Percentiles rank a stretch among this genome's conserved stretches.
phyloP scores from a whole-genome alignment of 495 filamentous ascomycete species.

The Neurospora tetrasperma region DNA sequence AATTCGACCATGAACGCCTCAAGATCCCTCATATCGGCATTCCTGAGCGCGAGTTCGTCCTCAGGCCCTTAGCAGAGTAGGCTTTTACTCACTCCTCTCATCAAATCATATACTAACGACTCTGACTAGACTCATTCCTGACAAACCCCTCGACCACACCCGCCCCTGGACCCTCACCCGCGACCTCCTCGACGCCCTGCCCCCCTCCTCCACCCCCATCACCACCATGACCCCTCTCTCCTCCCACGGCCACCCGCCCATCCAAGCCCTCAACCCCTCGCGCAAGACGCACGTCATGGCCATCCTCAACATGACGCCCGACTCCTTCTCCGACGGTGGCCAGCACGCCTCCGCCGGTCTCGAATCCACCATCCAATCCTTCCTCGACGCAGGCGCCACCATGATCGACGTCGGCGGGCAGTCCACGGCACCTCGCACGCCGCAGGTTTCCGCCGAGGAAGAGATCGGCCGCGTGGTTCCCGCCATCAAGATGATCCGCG shows the following conservation, averaged over 20 bases:
- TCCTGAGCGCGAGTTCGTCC: conserved; percentile 85
- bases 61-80: conserved; percentile 81
- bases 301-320: conserved; percentile 89
- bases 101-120: background rate
- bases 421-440: conserved; percentile 70
- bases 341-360: conserved; percentile 32
- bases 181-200: conserved; percentile 56
- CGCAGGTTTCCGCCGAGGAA: conserved; percentile 54
- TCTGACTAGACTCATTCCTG: conserved; percentile 48
- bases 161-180: conserved; percentile 41
- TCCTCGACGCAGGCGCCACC: conserved; percentile 58
- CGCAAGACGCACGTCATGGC: conserved; percentile 79
- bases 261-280: conserved; percentile 52
- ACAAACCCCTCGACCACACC: conserved; percentile 38
- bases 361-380: conserved; percentile 39
- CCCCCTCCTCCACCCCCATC: conserved; percentile 38
- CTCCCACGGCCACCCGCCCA: conserved; percentile 36
- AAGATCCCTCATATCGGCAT: conserved; percentile 79
- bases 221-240: conserved; percentile 64
- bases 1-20: conserved; percentile 56
- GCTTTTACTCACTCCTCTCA: conserved; percentile 8
- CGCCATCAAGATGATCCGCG: conserved; percentile 61
- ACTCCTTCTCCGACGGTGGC: conserved; percentile 95
- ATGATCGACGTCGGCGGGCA: conserved; percentile 92
- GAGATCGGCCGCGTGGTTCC: conserved; percentile 73